Evolutionary conservation across 2,329 filamentous ascomycete species (phyloP), one percentile per base, ranked within the genome.

Genomic region (Lachnellula suecica): DNA sequence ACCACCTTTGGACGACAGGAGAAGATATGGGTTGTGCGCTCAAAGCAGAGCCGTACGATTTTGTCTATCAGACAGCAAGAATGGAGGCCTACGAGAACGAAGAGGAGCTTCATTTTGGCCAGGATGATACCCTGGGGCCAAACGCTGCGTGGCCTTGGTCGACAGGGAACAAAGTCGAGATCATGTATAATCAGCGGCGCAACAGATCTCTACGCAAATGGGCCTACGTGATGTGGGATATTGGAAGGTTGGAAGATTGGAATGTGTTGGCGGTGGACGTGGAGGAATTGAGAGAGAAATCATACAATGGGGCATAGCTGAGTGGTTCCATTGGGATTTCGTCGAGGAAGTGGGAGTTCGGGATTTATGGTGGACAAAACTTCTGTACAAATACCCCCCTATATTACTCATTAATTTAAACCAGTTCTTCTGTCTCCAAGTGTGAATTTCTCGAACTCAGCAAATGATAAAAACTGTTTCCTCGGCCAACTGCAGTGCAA

Each of bases 221-320:
- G 53, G 53, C 29, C 13, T 56, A 56, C 25, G 53, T 52, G 25
- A 52, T 56, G 45, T 56, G 53, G 53, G 53, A 52, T 15, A 4
- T 40, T 40, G 37, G 17, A 10, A 19, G 9, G 6, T 17, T 40
- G 37, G 37, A 22, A 35, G 27, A 2, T 31, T 31, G 10, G 3
- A 31, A 31, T 31, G n/a, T n/a, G n/a, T n/a, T n/a, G n/a, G n/a
- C n/a, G n/a, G n/a, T n/a, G n/a, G n/a, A n/a, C n/a, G n/a, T n/a
- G n/a, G n/a, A n/a, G n/a, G n/a, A n/a, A n/a, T n/a, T n/a, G n/a
- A n/a, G n/a, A n/a, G n/a, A n/a, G n/a, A n/a, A n/a, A n/a, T n/a
- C n/a, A n/a, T n/a, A n/a, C n/a, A n/a, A n/a, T n/a, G n/a, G n/a
- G n/a, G n/a, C n/a, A n/a, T n/a, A n/a, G n/a, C n/a, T n/a, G n/a